Evolutionary conservation across 441 rosid genomes (phyloP), one percentile per base, ranked within the genome.

Genomic region (Pelargonium cotyledonis): DNA sequence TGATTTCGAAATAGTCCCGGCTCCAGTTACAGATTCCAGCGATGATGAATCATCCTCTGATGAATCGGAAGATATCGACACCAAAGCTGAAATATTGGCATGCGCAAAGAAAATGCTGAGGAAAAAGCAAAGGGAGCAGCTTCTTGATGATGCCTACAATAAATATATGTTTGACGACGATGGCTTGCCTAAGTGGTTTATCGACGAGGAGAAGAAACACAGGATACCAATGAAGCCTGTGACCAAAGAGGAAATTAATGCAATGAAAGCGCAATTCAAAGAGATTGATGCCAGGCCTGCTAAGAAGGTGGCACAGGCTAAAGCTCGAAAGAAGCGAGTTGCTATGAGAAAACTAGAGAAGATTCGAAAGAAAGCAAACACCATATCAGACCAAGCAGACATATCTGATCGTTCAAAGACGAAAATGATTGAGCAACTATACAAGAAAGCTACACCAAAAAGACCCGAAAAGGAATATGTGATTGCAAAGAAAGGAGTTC

Each of bases 261-360:
- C 99, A 43, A 90, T 91, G 91, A 81, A 71, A 74, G 97, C 97
- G 23, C 96, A 87, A 70, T 89, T 91, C 82, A 95, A 75, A 76
- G 99, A 88, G 78, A 91, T 95, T 46, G 79, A 95, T 68, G 94
- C 97, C 23, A 87, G 99, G 18, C 95, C 96, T 40, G 96, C 97
- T 14, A 95, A 95, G 90, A 95, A 95, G 71, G 97, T 95, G 66
- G 97, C 92, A 0, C 83, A 95, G 78, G 99, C 99, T 68, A 94
- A 94, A 76, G 96, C 94, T 29, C 68, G 97, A 72, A 91, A 91
- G 92, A 94, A 91, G 81, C 80, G 89, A 58, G 78, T 81, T 14
- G 90, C 92, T 1, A 71, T 74, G 79, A 87, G 83, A 18, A 51
- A 51, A 15, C 58, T 51, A 1, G 58, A 51, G 79, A 94, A 90